These are phyloP conservation scores for Neurospora sp. DNA, from an alignment of 495 filamentous ascomycete species.

Conservation along the genomic window DNA sequence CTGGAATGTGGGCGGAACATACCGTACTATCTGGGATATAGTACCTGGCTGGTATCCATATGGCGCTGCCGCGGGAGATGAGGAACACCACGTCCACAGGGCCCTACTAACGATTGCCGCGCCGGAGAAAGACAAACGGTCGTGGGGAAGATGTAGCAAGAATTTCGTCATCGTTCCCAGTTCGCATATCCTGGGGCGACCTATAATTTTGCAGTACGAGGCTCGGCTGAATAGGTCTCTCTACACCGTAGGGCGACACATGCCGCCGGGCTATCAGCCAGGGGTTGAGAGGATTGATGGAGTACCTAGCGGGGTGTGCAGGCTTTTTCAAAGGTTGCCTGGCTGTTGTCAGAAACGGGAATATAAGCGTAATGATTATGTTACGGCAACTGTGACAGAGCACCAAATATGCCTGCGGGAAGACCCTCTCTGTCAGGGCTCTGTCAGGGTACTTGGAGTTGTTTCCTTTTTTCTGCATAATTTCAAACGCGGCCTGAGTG, in stretches of 20 bases:
- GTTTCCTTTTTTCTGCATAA: background rate
- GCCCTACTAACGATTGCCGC: background rate
- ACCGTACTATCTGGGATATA: background rate
- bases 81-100: background rate
- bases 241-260: background rate
- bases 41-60: background rate
- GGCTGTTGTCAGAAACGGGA: background rate
- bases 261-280: background rate
- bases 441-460: background rate
- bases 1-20: background rate
- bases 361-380: background rate
- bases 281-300: background rate
- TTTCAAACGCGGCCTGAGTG: background rate
- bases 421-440: background rate
- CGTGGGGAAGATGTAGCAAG: background rate
- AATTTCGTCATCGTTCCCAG: background rate
- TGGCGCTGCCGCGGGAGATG: background rate
- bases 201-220: background rate
- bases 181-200: background rate
- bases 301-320: background rate
- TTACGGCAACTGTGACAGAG: background rate
- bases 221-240: background rate
- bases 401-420: background rate
- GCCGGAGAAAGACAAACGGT: background rate
- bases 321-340: background rate